phyloP scores from a whole-genome alignment of 345 rosid species.

The Toxicodendron radicans region DNA sequence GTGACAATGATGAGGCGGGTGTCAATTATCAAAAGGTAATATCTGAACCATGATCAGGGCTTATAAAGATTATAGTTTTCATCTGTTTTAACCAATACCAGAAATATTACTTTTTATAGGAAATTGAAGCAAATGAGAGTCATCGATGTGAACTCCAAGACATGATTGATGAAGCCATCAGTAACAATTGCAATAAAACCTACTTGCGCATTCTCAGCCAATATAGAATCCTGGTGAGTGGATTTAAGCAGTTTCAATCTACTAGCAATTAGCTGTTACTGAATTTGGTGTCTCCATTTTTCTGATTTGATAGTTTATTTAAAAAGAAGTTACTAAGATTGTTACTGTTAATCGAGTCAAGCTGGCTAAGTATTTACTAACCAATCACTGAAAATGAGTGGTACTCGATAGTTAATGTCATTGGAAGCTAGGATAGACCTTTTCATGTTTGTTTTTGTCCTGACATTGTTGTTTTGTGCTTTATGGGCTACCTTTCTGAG shows the following conservation, averaged over 20 bases:
- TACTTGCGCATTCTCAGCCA: slow-evolving; percentile 86
- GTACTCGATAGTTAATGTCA: background rate
- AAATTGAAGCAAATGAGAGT: slow-evolving; percentile 80
- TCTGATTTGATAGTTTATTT: background rate
- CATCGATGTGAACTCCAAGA: slow-evolving; percentile 74
- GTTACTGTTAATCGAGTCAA: background rate
- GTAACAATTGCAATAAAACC: slow-evolving; percentile 74
- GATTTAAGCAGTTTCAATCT: slow-evolving; percentile 1
- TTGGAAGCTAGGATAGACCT: background rate
- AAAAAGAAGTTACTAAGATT: background rate
- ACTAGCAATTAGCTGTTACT: background rate
- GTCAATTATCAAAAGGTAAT: slow-evolving; percentile 73
- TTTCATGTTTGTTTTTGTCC: background rate
- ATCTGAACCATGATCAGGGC: slow-evolving; percentile 13
- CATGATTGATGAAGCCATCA: slow-evolving; percentile 86
- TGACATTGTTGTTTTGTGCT: background rate
- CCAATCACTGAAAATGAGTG: background rate
- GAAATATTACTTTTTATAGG: slow-evolving; percentile 46
- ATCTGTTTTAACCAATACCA: slow-evolving; percentile 11
- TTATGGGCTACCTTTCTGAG: background rate
- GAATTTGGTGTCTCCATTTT: background rate
- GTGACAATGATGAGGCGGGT: slow-evolving; percentile 95
- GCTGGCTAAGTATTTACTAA: too few relatives aligned
- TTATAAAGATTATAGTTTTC: slow-evolving; percentile 6
- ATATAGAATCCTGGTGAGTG: slow-evolving; percentile 89